These are phyloP conservation scores for Plasmopara halstedii DNA, from an alignment of 352 stramenopile genomes.

Conservation along the genomic window DNA sequence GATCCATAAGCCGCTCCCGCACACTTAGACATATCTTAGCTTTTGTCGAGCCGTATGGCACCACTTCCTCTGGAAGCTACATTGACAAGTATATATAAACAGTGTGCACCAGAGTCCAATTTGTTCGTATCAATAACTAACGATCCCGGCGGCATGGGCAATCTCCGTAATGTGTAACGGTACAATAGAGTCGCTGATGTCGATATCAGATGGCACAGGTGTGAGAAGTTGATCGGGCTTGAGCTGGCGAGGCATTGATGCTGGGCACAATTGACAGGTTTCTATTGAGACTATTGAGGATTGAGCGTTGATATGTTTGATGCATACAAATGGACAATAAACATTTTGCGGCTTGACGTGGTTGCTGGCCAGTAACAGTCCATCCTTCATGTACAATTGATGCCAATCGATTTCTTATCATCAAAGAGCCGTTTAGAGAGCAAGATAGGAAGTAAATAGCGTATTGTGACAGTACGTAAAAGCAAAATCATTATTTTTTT, in stretches of 20 bases:
- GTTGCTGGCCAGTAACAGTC: conserved; percentile 17
- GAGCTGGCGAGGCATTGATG: conserved; percentile 41
- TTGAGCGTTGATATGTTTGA: conserved; percentile 4
- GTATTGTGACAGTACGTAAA: no score
- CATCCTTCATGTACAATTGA: not conserved
- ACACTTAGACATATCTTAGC: conserved; percentile 90
- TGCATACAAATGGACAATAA: conserved; percentile 1
- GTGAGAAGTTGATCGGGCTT: conserved; percentile 50
- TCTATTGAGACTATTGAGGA: conserved; percentile 21
- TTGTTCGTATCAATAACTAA: conserved; percentile 11
- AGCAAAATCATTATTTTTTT: no score
- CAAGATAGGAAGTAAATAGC: no score
- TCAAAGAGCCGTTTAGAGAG: not conserved
- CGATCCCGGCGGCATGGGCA: conserved; percentile 52
- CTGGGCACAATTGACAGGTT: not conserved
- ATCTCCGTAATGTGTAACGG: conserved; percentile 65
- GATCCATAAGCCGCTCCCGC: conserved; percentile 81
- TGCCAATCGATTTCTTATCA: not conserved
- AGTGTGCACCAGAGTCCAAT: not conserved
- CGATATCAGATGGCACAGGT: conserved; percentile 74
- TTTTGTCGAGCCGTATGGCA: conserved; percentile 87
- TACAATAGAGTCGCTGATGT: conserved; percentile 68
- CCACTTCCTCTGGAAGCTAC: conserved; percentile 72
- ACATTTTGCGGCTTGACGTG: conserved; percentile 8
- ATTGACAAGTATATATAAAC: conserved; percentile 6